Evolutionary conservation across 108 stramenopile genomes (phyloP).

Genomic region (Pseudonitzschia multistriata): DNA sequence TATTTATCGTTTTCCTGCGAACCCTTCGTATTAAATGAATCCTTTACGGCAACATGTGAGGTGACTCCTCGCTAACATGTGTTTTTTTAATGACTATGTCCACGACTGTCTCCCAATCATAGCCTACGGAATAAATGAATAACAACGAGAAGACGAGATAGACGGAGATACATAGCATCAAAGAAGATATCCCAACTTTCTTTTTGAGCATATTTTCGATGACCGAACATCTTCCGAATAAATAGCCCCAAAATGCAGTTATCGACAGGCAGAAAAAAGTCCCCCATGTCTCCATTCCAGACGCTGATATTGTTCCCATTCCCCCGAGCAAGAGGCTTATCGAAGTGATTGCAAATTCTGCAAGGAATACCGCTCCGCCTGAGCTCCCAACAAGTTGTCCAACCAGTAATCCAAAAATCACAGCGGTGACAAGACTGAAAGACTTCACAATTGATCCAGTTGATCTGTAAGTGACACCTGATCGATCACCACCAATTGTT

Average conservation of each 20-base stretch:
- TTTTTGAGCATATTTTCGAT: slow-evolving; percentile 53
- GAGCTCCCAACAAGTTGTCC: slow-evolving; percentile 74
- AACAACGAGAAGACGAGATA: slow-evolving; percentile 7
- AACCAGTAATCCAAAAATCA: slow-evolving; percentile 46
- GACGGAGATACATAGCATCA: slow-evolving; percentile 47
- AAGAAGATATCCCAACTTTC: slow-evolving; percentile 45
- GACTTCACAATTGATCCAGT: slow-evolving; percentile 44
- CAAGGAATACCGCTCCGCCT: slow-evolving; percentile 67
- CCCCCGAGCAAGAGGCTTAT: slow-evolving; percentile 67
- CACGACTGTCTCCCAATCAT: slow-evolving; percentile 25
- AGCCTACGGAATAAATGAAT: slow-evolving; percentile 15
- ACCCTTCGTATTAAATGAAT: no score
- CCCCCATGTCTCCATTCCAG: slow-evolving; percentile 62
- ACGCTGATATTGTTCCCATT: slow-evolving; percentile 55
- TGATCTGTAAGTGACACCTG: slow-evolving; percentile 19
- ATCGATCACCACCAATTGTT: slow-evolving; percentile 51
- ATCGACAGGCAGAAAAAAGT: slow-evolving; percentile 52
- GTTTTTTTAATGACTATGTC: slow-evolving; percentile 22
- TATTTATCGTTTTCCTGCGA: no score
- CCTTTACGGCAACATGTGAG: neutral
- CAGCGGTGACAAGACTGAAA: slow-evolving; percentile 41
- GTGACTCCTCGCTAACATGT: neutral
- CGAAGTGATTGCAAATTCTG: slow-evolving; percentile 66
- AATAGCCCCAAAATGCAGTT: slow-evolving; percentile 62
- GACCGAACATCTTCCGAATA: slow-evolving; percentile 57